These are phyloP conservation scores for Fragilaria crotonensis DNA, from an alignment of 108 stramenopile species.

Conservation along the genomic window DNA sequence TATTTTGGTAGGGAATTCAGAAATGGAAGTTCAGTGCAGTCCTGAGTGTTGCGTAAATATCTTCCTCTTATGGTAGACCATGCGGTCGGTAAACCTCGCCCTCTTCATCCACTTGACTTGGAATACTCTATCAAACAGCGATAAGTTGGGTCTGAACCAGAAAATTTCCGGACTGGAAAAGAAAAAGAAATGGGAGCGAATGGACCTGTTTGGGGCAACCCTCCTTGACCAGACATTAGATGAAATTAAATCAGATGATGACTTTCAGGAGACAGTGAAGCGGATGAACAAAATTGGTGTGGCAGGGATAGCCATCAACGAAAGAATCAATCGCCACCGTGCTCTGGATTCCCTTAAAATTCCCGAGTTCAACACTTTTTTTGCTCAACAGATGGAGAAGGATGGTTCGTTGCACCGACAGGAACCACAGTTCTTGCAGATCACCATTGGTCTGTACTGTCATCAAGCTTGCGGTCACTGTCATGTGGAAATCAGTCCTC, in stretches of 20 bases:
- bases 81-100: too few relatives aligned
- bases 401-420: constrained; percentile 3
- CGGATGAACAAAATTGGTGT: constrained; percentile 45
- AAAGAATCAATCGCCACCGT: constrained; percentile 75
- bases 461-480: constrained; percentile 92
- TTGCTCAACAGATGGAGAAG: constrained; percentile 29
- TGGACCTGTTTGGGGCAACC: constrained; percentile 48
- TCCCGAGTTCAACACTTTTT: constrained; percentile 72
- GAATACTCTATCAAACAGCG: too few relatives aligned
- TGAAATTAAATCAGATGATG: constrained; percentile 53
- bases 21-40: too few relatives aligned
- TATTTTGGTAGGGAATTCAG: too few relatives aligned
- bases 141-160: too few relatives aligned
- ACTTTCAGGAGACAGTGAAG: constrained; percentile 55
- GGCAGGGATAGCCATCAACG: constrained; percentile 58
- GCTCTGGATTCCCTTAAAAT: constrained; percentile 80
- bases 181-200: constrained; percentile 32
- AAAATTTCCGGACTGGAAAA: too few relatives aligned
- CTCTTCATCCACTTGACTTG: too few relatives aligned
- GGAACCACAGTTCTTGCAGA: constrained; percentile 62
- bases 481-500: constrained; percentile 90
- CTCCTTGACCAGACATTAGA: constrained; percentile 61
- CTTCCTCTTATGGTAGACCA: too few relatives aligned
- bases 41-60: too few relatives aligned
- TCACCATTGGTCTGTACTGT: constrained; percentile 97